These are phyloP conservation scores for Kwoniella sp. DNA, from an alignment of 768 basidiomycete genomes.

Conservation along the genomic window DNA sequence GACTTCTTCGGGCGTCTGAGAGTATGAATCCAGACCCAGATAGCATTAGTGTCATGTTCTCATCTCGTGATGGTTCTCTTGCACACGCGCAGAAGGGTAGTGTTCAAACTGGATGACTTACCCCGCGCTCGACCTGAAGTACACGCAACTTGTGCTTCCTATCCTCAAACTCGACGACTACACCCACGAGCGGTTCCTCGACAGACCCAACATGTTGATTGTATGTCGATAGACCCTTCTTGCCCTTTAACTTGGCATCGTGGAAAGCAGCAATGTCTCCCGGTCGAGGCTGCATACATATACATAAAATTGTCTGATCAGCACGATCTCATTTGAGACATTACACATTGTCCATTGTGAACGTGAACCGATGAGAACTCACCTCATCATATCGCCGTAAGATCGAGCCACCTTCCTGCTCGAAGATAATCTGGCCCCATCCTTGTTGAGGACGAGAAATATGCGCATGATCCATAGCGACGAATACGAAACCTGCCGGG, in stretches of 20 bases:
- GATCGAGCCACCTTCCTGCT: constrained; percentile 68
- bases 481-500: constrained; percentile 72
- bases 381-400: constrained; percentile 71
- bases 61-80: neutral
- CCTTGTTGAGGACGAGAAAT: constrained; percentile 57
- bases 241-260: constrained; percentile 76
- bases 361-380: too few species aligned
- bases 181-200: constrained; percentile 66
- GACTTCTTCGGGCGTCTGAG: constrained; percentile 63
- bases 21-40: constrained; percentile 53
- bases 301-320: neutral
- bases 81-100: too few species aligned
- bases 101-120: constrained; percentile 64
- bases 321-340: too few species aligned
- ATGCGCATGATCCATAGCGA: constrained; percentile 66
- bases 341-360: too few species aligned
- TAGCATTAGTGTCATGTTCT: constrained; percentile 4
- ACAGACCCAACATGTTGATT: constrained; percentile 62
- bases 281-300: constrained; percentile 58
- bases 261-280: constrained; percentile 77
- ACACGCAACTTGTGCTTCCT: constrained; percentile 85
- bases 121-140: constrained; percentile 78
- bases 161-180: constrained; percentile 77
- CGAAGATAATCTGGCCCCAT: constrained; percentile 72
- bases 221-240: constrained; percentile 75